These are phyloP conservation scores for Tylopilus sp. DNA, from an alignment of 1,284 basidiomycete genomes.

Conservation along the genomic window DNA sequence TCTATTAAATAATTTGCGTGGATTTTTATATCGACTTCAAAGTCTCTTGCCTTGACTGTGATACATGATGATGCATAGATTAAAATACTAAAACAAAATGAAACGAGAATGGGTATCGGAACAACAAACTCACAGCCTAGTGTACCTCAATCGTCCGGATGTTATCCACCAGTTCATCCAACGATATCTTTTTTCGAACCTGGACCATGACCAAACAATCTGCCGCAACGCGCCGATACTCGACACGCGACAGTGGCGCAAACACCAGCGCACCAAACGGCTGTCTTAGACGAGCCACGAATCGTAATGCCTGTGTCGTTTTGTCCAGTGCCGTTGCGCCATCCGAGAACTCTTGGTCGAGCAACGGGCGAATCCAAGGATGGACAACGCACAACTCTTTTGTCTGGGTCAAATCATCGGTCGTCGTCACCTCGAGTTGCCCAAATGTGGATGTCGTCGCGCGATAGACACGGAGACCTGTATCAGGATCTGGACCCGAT, in stretches of 20 bases:
- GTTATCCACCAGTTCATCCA: constrained; percentile 2
- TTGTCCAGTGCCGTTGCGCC: background rate
- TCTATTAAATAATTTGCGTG: too few relatives aligned
- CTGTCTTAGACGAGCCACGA: constrained; percentile 11
- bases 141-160: constrained; percentile 14
- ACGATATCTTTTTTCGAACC: background rate
- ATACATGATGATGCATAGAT: too few relatives aligned
- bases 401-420: background rate
- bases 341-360: constrained; percentile 12
- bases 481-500: background rate
- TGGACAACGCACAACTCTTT: constrained; percentile 5
- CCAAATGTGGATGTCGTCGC: constrained; percentile 1
- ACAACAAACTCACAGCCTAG: background rate
- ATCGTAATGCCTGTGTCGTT: constrained; percentile 3
- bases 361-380: constrained; percentile 15
- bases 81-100: too few relatives aligned
- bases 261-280: constrained; percentile 19
- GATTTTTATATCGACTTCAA: too few relatives aligned
- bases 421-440: constrained; percentile 14
- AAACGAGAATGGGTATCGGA: too few relatives aligned
- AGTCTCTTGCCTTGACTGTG: too few relatives aligned
- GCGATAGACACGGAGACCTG: constrained; percentile 1
- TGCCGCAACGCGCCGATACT: constrained; percentile 12
- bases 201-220: constrained; percentile 11
- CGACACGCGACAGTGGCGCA: background rate